Evolutionary conservation across 345 rosid species (phyloP).

Genomic region (Aethionema arabicum): DNA sequence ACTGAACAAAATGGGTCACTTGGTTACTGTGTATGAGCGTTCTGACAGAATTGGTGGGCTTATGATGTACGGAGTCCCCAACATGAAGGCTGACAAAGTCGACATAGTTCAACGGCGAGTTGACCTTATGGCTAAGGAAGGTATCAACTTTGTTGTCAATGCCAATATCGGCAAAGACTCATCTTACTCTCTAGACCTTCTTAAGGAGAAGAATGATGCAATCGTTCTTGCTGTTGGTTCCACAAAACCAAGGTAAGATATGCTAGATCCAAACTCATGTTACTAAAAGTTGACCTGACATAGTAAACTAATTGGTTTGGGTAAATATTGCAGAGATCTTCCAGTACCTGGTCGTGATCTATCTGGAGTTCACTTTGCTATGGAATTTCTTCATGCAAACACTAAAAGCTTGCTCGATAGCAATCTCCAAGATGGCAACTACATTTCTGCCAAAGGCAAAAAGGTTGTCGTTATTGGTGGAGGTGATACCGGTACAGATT

Average conservation of each 20-base stretch:
- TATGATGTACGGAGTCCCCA: constrained; percentile 99
- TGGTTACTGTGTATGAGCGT: constrained; percentile 90
- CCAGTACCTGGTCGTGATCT: constrained; percentile 88
- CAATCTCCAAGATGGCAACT: constrained; percentile 71
- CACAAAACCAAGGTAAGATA: constrained; percentile 84
- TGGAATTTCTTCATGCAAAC: constrained; percentile 95
- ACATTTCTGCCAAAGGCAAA: constrained; percentile 89
- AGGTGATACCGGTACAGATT: constrained; percentile 99
- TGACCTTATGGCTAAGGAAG: constrained; percentile 87
- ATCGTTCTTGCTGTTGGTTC: constrained; percentile 91
- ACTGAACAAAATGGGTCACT: constrained; percentile 91
- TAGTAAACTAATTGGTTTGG: constrained; percentile 7
- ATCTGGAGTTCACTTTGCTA: constrained; percentile 93
- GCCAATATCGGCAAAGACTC: constrained; percentile 91
- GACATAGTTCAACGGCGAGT: constrained; percentile 93
- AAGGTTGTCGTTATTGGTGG: constrained; percentile 98
- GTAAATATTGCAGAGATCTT: constrained; percentile 78
- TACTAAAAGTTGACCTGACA: neutral
- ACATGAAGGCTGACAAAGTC: constrained; percentile 96
- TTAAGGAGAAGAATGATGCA: constrained; percentile 78
- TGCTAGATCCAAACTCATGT: neutral
- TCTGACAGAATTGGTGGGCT: constrained; percentile 98
- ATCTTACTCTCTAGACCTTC: constrained; percentile 62
- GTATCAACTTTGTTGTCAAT: constrained; percentile 79
- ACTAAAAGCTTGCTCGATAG: constrained; percentile 99